Conservation (phyloP, 768 basidiomycete species). For the Lyophyllum semitale region DNA sequence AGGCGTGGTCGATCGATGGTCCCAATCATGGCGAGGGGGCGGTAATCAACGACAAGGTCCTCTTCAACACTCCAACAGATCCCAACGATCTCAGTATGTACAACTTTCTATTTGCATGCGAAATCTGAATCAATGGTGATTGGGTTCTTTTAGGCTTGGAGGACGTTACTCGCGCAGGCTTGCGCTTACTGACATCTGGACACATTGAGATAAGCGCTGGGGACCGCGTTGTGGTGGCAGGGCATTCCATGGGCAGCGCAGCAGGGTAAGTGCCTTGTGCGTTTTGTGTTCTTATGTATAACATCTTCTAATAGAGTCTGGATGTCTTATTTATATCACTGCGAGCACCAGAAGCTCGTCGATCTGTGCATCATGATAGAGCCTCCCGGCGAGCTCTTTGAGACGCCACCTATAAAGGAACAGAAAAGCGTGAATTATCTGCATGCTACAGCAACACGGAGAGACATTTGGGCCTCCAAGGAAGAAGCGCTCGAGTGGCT, state of each 20-base stretch:
- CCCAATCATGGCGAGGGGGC: conserved; percentile 32
- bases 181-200: neutral
- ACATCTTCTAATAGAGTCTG: neutral
- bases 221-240: neutral
- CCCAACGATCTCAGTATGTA: conserved; percentile 18
- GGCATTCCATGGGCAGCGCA: conserved; percentile 1
- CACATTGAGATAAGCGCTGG: neutral
- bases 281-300: neutral
- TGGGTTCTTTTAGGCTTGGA: conserved; percentile 13
- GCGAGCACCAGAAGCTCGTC: conserved; percentile 1
- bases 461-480: conserved; percentile 20
- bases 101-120: neutral
- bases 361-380: conserved; percentile 21
- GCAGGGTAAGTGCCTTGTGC: conserved; percentile 15
- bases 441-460: conserved; percentile 15
- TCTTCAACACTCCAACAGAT: conserved; percentile 11
- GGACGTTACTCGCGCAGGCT: neutral
- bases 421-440: conserved; percentile 1
- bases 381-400: conserved; percentile 5
- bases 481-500: conserved; percentile 25
- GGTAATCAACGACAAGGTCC: conserved; percentile 24
- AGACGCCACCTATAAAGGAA: neutral
- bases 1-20: conserved; percentile 32
- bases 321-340: conserved; percentile 1
- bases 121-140: neutral